Conservation (phyloP, 257 asterid genomes). For the Rehmannia glutinosa region DNA sequence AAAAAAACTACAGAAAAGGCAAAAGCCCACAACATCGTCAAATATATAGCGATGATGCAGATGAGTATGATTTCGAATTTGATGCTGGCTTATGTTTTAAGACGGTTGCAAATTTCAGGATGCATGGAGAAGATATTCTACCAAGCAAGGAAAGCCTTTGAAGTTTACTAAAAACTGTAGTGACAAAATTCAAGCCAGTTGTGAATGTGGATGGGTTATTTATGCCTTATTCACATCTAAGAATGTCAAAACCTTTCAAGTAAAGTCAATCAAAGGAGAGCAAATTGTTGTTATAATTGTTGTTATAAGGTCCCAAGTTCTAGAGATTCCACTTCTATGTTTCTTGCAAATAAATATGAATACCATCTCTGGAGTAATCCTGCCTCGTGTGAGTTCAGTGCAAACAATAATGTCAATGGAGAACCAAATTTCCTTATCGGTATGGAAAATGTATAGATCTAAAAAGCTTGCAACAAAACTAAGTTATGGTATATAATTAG, state of each 20-base stretch:
- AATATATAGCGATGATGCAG: not conserved
- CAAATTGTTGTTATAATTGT: too few relatives aligned
- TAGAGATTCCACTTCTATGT: too few relatives aligned
- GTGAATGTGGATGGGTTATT: too few relatives aligned
- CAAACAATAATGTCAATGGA: not conserved
- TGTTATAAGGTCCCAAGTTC: too few relatives aligned
- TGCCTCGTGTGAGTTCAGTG: not conserved
- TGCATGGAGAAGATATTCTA: too few relatives aligned
- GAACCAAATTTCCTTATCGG: not conserved
- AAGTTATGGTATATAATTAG: not conserved
- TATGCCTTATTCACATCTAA: too few relatives aligned
- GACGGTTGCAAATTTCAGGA: not conserved
- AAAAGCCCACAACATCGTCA: not conserved
- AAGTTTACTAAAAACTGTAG: too few relatives aligned
- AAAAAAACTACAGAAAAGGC: not conserved
- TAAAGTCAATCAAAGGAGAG: too few relatives aligned
- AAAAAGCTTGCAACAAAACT: not conserved
- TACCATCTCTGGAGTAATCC: not conserved
- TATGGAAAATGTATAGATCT: not conserved
- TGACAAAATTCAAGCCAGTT: too few relatives aligned
- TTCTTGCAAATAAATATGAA: too few relatives aligned
- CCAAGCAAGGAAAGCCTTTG: too few relatives aligned
- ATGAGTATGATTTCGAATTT: not conserved
- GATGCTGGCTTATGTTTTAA: not conserved
- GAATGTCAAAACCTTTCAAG: too few relatives aligned